phyloP scores from a whole-genome alignment of 495 filamentous ascomycete genomes.

The Penicillium crystallinum region DNA sequence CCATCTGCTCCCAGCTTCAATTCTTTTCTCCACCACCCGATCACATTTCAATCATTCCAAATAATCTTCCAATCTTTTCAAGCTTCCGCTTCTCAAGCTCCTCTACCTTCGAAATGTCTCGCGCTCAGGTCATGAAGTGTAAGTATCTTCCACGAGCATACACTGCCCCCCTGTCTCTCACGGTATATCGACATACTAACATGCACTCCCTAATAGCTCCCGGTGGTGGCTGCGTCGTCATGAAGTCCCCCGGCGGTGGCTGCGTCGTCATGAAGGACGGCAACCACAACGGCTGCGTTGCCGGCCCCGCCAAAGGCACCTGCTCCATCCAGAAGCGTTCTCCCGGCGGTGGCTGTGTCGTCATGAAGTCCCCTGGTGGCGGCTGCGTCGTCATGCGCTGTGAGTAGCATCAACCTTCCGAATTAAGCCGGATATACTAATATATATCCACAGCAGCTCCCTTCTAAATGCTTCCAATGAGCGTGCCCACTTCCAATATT shows the following conservation, averaged over 20 bases:
- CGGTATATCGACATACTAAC: too few relatives aligned
- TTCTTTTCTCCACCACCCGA: conserved; percentile 16
- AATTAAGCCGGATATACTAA: neutral
- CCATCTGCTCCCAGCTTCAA: neutral
- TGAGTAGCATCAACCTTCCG: neutral
- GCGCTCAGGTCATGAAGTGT: conserved; percentile 31
- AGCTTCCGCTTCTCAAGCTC: conserved; percentile 24
- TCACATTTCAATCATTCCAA: conserved; percentile 10
- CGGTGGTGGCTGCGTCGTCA: conserved; percentile 38
- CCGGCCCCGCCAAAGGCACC: neutral
- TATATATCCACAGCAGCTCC: neutral
- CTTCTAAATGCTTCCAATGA: conserved; percentile 15
- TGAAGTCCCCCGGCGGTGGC: conserved; percentile 13
- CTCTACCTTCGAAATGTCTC: conserved; percentile 33
- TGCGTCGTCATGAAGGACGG: conserved; percentile 2
- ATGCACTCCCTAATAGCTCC: conserved; percentile 24
- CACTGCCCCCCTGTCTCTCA: neutral
- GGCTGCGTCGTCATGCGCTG: conserved; percentile 5
- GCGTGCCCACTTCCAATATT: conserved; percentile 4
- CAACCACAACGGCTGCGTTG: neutral
- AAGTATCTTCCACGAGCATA: conserved; percentile 1
- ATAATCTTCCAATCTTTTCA: conserved; percentile 13
- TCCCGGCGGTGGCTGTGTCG: conserved; percentile 2
- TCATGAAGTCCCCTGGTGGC: conserved; percentile 4
- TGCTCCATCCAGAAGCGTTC: neutral